Evolutionary conservation across 2,329 filamentous ascomycete species (phyloP).

Genomic region (Botrytis elliptica): DNA sequence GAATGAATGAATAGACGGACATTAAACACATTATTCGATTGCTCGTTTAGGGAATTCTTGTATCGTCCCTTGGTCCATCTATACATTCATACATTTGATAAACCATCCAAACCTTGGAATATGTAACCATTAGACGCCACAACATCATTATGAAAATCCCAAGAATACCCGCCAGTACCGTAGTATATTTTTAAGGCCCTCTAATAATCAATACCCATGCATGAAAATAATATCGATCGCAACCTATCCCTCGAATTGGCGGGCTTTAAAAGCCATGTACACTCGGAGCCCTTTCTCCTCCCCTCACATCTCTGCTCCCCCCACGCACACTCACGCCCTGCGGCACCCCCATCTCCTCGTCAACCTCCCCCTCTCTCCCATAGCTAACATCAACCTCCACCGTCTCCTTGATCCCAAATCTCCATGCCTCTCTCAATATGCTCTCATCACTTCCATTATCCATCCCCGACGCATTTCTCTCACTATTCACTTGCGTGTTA

Average conservation of each 20-base stretch:
- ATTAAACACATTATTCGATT: neutral
- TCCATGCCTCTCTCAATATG: constrained; percentile 12
- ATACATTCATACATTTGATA: neutral
- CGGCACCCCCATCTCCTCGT: neutral
- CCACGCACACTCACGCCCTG: neutral
- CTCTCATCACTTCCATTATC: constrained; percentile 18
- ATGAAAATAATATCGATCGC: neutral
- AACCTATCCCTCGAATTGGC: neutral
- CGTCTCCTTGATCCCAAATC: constrained; percentile 12
- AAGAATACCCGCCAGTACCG: neutral
- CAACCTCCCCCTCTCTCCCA: neutral
- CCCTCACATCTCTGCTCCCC: neutral
- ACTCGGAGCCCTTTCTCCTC: neutral
- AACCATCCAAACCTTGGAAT: neutral
- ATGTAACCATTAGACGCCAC: neutral
- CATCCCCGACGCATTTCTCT: neutral
- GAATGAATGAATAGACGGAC: neutral
- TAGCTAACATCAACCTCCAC: constrained; percentile 5
- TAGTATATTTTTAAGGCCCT: neutral
- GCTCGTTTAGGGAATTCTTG: neutral
- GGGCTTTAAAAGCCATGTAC: neutral
- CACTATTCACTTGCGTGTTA: neutral
- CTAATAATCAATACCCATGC: neutral
- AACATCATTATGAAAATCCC: neutral
- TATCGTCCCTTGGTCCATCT: neutral